Evolutionary conservation across 805 yeast genomes (phyloP), one percentile per base, ranked within the genome.

Genomic region (Candida patagonica): DNA sequence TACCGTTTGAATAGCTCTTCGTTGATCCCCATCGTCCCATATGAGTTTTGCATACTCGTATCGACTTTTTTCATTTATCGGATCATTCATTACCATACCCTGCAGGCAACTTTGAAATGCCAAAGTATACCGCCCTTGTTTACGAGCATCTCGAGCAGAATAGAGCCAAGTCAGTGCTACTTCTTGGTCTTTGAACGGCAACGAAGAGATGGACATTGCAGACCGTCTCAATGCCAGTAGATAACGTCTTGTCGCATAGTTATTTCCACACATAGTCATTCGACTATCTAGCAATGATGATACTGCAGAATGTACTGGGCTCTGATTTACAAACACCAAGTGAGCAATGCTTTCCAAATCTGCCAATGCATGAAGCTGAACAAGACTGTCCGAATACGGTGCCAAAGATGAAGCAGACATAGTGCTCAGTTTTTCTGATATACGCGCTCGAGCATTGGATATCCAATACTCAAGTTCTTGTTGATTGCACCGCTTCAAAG

Each of bases 21-120:
- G 73, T 44, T 76, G 84, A 46, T 86, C 94, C 1, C 94, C 95
- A 54, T 83, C 85, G 3, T 77, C 80, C 96, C 97, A 89, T 29
- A 86, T 59, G 6, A 92, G 67, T 42, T 82, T 78, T 3, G 96
- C 80, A 57, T 81, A 80, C 55, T 87, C 95, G 29, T 81, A 43
- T 15, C 41, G 39, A 4, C 57, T 56, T 17, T 42, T 35, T 6
- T 51, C 53, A 16, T 44, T 13, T 49, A 50, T 24, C 8, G 47
- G 26, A 24, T 65, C 60, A 22, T 27, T n/a, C 26, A 20, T 33
- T 7, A 29, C 34, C 31, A 48, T 29, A 1, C 85, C 86, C 50
- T 75, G 68, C 53, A 82, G 70, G 17, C 81, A 71, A 6, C 78
- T 69, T 16, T 77, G 71, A 2, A 85, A 76, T 0, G 96, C 80